phyloP scores from a whole-genome alignment of 257 asterid species.

The Solanum ossicruentum region DNA sequence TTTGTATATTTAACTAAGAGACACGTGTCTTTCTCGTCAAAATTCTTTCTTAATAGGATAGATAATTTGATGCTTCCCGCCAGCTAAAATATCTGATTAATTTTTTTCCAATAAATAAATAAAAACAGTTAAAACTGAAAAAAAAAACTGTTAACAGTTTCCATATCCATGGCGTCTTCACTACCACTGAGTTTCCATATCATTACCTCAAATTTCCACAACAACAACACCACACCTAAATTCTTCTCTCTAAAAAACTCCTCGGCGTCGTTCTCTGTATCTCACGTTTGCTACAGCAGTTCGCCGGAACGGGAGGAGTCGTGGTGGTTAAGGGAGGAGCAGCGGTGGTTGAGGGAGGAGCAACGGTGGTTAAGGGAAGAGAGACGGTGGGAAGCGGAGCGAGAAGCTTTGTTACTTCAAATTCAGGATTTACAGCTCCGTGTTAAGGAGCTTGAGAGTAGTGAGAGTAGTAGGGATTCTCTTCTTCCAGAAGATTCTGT shows the following conservation, averaged over 20 bases:
- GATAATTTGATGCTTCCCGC: neutral
- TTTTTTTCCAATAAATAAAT: neutral
- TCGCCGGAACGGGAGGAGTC: slow-evolving; percentile 47
- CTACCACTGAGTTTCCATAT: slow-evolving; percentile 13
- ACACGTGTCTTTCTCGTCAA: too few relatives aligned
- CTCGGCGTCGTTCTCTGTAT: neutral
- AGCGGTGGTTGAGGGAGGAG: slow-evolving; percentile 95
- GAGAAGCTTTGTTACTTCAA: slow-evolving; percentile 45
- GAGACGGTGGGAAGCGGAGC: slow-evolving; percentile 63
- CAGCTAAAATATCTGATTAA: neutral
- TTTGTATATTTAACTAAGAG: too few relatives aligned
- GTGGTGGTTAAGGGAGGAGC: slow-evolving; percentile 92
- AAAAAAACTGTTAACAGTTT: neutral
- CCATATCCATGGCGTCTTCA: slow-evolving; percentile 10
- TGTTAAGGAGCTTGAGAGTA: slow-evolving; percentile 52
- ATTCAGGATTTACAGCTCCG: slow-evolving; percentile 41
- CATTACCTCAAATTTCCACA: neutral
- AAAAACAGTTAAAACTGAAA: neutral
- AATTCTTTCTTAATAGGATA: too few relatives aligned
- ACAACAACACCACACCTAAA: neutral
- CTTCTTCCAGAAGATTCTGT: slow-evolving; percentile 35
- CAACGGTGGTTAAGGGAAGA: slow-evolving; percentile 83
- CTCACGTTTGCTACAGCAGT: slow-evolving; percentile 52
- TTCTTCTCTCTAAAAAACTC: neutral
- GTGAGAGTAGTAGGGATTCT: slow-evolving; percentile 17